Conservation (phyloP, 306 rosid genomes). For the Amphicarpaea edgeworthii region DNA sequence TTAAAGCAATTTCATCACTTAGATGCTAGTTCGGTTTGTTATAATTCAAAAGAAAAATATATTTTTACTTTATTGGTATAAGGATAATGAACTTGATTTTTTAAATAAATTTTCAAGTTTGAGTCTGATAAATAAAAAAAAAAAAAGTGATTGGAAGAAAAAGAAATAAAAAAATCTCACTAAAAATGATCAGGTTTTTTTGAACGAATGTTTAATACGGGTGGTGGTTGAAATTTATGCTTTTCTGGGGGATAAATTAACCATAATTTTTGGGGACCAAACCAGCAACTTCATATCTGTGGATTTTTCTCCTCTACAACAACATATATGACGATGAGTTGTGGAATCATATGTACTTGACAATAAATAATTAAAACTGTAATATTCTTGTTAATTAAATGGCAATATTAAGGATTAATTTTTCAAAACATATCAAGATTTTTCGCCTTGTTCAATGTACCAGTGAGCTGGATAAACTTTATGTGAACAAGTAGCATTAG, state of each 20-base stretch:
- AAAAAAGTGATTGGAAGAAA: too few species aligned
- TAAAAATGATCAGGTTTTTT: too few species aligned
- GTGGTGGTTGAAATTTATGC: not conserved
- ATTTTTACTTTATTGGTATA: too few species aligned
- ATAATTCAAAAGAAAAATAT: too few species aligned
- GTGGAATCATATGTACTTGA: slow-evolving; percentile 48
- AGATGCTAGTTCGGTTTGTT: too few species aligned
- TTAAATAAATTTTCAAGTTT: too few species aligned
- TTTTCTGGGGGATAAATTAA: not conserved
- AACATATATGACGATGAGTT: slow-evolving; percentile 38
- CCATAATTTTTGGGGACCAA: not conserved
- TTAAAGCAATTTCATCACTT: too few species aligned
- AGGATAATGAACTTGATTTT: too few species aligned
- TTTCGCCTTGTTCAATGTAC: slow-evolving; percentile 52
- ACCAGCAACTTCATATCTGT: not conserved
- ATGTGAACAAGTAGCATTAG: slow-evolving; percentile 46
- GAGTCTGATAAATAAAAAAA: too few species aligned
- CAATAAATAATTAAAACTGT: slow-evolving; percentile 37
- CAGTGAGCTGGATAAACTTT: slow-evolving; percentile 41
- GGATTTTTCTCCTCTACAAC: slow-evolving; percentile 29
- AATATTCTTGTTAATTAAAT: slow-evolving; percentile 35
- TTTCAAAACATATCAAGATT: slow-evolving; percentile 21
- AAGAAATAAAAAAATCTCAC: too few species aligned
- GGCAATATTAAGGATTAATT: not conserved
- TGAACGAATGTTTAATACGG: too few species aligned